phyloP scores from a whole-genome alignment of 148 eudicot genomes.

The Silene latifolia region DNA sequence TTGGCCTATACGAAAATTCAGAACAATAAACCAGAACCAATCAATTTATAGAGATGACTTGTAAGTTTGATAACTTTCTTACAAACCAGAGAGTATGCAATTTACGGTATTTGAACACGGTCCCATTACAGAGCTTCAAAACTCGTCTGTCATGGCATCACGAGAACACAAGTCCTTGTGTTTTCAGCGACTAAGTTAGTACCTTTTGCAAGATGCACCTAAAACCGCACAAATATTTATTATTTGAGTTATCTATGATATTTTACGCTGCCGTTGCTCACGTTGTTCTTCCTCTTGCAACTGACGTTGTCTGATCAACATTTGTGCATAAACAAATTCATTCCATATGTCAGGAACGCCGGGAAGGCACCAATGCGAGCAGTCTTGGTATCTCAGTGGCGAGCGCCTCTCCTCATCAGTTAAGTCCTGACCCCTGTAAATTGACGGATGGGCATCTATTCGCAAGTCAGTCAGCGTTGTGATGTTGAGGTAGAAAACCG shows the following conservation, averaged over 20 bases:
- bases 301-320: slow-evolving; percentile 39
- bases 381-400: slow-evolving; percentile 47
- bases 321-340: slow-evolving; percentile 48
- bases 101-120: background rate
- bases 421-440: slow-evolving; percentile 41
- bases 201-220: background rate
- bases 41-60: background rate
- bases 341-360: slow-evolving; percentile 89
- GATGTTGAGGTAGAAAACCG: slow-evolving; percentile 53
- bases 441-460: slow-evolving; percentile 67
- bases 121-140: too few species aligned
- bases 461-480: slow-evolving; percentile 58
- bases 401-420: slow-evolving; percentile 46
- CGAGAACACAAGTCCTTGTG: background rate
- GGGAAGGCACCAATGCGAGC: slow-evolving; percentile 88
- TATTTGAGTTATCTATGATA: slow-evolving; percentile 12
- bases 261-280: slow-evolving; percentile 9
- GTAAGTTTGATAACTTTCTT: background rate
- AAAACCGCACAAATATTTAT: background rate
- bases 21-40: background rate
- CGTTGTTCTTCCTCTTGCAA: slow-evolving; percentile 21
- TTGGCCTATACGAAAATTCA: background rate
- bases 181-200: background rate
- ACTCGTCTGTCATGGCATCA: background rate
- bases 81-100: background rate